Conservation (phyloP, 495 filamentous ascomycete species). For the Tirmania nivea region DNA sequence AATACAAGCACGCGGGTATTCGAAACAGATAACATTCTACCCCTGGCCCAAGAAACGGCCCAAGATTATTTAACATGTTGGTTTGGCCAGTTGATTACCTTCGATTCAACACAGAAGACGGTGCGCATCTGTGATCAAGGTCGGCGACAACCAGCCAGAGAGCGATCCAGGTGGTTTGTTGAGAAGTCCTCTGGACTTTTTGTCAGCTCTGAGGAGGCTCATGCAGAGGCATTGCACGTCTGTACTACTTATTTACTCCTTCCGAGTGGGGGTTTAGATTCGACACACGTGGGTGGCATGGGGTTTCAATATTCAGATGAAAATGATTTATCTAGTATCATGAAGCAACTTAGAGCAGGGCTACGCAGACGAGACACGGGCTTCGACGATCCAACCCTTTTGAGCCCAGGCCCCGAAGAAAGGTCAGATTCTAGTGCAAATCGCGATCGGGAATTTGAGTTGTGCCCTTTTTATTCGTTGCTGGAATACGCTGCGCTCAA, state of each 20-base stretch:
- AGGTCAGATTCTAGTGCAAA: too few relatives aligned
- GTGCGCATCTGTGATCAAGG: too few relatives aligned
- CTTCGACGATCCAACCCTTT: too few relatives aligned
- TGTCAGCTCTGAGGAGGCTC: not conserved
- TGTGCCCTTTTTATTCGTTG: not conserved
- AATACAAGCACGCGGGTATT: not conserved
- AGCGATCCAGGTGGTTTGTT: too few relatives aligned
- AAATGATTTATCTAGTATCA: not conserved
- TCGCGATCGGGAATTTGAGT: too few relatives aligned
- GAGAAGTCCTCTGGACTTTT: not conserved
- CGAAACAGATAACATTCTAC: not conserved
- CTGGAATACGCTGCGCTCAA: not conserved
- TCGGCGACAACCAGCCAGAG: too few relatives aligned
- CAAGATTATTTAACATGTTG: not conserved
- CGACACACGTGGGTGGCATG: not conserved
- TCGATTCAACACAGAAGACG: too few relatives aligned
- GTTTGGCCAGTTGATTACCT: not conserved
- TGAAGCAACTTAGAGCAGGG: not conserved
- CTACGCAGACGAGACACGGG: too few relatives aligned
- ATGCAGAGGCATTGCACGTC: not conserved
- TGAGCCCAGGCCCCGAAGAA: too few relatives aligned
- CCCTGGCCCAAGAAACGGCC: not conserved
- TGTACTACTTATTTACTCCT: not conserved
- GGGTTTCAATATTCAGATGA: not conserved
- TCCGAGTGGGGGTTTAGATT: not conserved